Base-by-base conservation (phyloP, 768 basidiomycete genomes). In the Cyclocybe aegerita region DNA sequence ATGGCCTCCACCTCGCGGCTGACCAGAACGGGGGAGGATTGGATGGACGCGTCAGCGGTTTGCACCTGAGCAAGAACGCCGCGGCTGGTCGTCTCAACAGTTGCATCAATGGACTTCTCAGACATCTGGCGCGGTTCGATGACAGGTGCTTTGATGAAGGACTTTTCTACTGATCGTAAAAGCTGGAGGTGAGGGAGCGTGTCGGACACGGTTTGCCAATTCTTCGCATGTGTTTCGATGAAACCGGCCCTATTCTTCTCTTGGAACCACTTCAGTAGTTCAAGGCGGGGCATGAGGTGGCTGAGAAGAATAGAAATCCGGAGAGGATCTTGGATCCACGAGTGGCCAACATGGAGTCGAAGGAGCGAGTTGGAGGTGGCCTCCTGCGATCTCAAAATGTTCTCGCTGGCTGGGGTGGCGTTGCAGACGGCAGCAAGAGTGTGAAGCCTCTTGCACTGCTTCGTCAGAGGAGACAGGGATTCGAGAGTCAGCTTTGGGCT, bases 301-400 rank as follows among this genome's bases (percentile, higher is more conserved):
- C 88, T 90, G 53, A 91, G 75, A 50, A 87, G 76, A 58, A 90
- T 82, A 29, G 86, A 76, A 15, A 81, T 73, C 50, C 83, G 82
- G 49, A 91, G 76, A n/a, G 84, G 78, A 58, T 90, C 86, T 49
- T 70, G 69, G 48, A 83, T 74, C 77, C 81, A 84, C 35, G 88
- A 90, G 66, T 90, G 86, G 14, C 89, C 88, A 41, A 89, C 75
- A 65, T 89, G 83, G 42, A 91, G 69, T 43, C 88, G 85, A 38
- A 82, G 73, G 29, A 91, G 75, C 33, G 87, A 82, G 53, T 77
- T 69, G 34, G 88, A 90, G 34, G 85, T 85, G 9, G 75, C 69
- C 39, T 73, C 65, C 43, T 68, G 73, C 38, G 79, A 67, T 39
- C 60, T 60, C 49, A 86, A 71, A 43, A 79, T 67, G 31, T 78